A percentile compares a stretch with the other conserved stretches of the same genome.
phyloP scores from a whole-genome alignment of 1,139 yeast species.

The Kodamaea anthophila region DNA sequence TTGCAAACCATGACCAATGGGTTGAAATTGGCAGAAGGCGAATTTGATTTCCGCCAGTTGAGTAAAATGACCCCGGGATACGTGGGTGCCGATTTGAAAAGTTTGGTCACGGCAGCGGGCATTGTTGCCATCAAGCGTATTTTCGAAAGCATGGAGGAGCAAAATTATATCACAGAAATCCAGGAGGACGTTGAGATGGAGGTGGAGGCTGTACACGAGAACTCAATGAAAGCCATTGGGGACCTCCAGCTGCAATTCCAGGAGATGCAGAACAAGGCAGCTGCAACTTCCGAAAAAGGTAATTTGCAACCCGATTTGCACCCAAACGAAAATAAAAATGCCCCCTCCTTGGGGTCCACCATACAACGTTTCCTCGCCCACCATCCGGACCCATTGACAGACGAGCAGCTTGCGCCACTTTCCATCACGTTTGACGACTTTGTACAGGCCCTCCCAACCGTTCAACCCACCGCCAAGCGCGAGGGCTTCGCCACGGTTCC shows the following conservation, averaged over 20 bases:
- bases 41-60: slow-evolving; percentile 64
- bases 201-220: slow-evolving; percentile 21
- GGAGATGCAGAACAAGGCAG: not conserved
- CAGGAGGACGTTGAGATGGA: slow-evolving; percentile 32
- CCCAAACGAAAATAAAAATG: not conserved
- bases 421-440: slow-evolving; percentile 78
- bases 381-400: slow-evolving; percentile 76
- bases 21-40: slow-evolving; percentile 52
- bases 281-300: not conserved
- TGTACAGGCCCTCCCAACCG: slow-evolving; percentile 76
- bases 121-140: slow-evolving; percentile 90
- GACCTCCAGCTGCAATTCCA: slow-evolving; percentile 1
- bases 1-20: slow-evolving; percentile 64
- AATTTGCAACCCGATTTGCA: not conserved
- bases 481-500: slow-evolving; percentile 99
- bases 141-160: slow-evolving; percentile 41
- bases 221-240: not conserved
- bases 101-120: slow-evolving; percentile 93
- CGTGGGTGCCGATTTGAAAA: slow-evolving; percentile 96
- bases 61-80: slow-evolving; percentile 97
- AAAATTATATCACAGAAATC: not conserved
- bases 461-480: slow-evolving; percentile 96
- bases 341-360: slow-evolving; percentile 31
- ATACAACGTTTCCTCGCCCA: slow-evolving; percentile 65
- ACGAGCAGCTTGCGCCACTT: slow-evolving; percentile 67